Conservation (phyloP, 371 early-diverging fungal genomes). For the Gilbertella persicaria region DNA sequence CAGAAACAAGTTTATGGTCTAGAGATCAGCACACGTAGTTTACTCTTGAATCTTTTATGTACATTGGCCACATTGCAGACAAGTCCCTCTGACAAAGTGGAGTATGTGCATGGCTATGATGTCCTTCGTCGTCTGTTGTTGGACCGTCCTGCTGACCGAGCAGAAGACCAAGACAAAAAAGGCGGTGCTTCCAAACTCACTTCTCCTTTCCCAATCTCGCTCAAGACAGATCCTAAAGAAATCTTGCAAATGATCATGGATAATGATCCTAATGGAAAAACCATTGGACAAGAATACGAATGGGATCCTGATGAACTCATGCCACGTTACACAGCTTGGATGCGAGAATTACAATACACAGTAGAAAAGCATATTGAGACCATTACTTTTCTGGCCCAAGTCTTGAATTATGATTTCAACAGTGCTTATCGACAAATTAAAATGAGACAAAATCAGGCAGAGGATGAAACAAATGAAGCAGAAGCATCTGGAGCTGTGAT, state of each 20-base stretch:
- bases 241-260: slow-evolving; percentile 41
- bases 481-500: slow-evolving; percentile 36
- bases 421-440: slow-evolving; percentile 49
- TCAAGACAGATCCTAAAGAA: slow-evolving; percentile 47
- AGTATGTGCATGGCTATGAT: slow-evolving; percentile 52
- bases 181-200: slow-evolving; percentile 14
- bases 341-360: slow-evolving; percentile 49
- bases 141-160: slow-evolving; percentile 33
- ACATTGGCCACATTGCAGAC: slow-evolving; percentile 48
- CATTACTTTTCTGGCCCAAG: slow-evolving; percentile 46
- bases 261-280: slow-evolving; percentile 24
- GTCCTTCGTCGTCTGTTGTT: slow-evolving; percentile 42
- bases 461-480: slow-evolving; percentile 4
- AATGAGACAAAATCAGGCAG: slow-evolving; percentile 18
- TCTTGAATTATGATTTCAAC: slow-evolving; percentile 48
- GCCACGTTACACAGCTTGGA: slow-evolving; percentile 55
- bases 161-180: slow-evolving; percentile 23
- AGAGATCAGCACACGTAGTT: slow-evolving; percentile 38
- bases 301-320: slow-evolving; percentile 14
- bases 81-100: slow-evolving; percentile 8
- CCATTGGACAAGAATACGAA: slow-evolving; percentile 22
- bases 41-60: slow-evolving; percentile 41
- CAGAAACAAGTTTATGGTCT: slow-evolving; percentile 43
- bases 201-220: slow-evolving; percentile 42
- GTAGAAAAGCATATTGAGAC: slow-evolving; percentile 52